These are phyloP conservation scores for Arthromyces matolae DNA, from an alignment of 768 basidiomycete species.

Conservation along the genomic window DNA sequence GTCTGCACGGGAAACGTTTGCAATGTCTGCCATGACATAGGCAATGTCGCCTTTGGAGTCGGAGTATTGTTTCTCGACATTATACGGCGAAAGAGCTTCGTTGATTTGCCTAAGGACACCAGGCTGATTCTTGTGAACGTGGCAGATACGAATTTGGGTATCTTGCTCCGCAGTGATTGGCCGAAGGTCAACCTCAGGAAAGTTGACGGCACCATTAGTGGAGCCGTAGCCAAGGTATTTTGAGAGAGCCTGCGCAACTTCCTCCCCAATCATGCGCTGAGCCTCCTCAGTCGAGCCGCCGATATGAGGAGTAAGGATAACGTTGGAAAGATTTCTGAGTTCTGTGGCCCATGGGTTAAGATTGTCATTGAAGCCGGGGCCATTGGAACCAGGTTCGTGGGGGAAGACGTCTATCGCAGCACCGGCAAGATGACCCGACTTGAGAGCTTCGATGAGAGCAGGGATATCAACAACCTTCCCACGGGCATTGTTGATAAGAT, in stretches of 20 bases:
- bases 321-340: slow-evolving; percentile 76
- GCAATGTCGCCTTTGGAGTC: slow-evolving; percentile 92
- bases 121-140: slow-evolving; percentile 93
- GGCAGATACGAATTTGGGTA: slow-evolving; percentile 82
- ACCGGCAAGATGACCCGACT: slow-evolving; percentile 86
- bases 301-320: slow-evolving; percentile 97
- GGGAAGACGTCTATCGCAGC: slow-evolving; percentile 94
- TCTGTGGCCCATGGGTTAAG: slow-evolving; percentile 81
- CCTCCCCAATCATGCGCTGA: slow-evolving; percentile 94
- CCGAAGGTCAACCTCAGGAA: slow-evolving; percentile 96
- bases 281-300: slow-evolving; percentile 99
- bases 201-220: slow-evolving; percentile 92
- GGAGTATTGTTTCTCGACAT: slow-evolving; percentile 99
- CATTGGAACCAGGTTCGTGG: slow-evolving; percentile 88
- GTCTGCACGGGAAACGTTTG: slow-evolving; percentile 79
- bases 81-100: slow-evolving; percentile 89
- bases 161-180: slow-evolving; percentile 84
- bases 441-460: slow-evolving; percentile 75
- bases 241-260: slow-evolving; percentile 79
- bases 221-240: slow-evolving; percentile 93
- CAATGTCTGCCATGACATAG: slow-evolving; percentile 97
- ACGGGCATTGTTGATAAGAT: slow-evolving; percentile 97
- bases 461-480: slow-evolving; percentile 95
- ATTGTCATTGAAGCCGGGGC: slow-evolving; percentile 83
- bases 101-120: slow-evolving; percentile 95